Base-by-base conservation (phyloP, 768 basidiomycete species). In the Cantharellus cinnabarinus region DNA sequence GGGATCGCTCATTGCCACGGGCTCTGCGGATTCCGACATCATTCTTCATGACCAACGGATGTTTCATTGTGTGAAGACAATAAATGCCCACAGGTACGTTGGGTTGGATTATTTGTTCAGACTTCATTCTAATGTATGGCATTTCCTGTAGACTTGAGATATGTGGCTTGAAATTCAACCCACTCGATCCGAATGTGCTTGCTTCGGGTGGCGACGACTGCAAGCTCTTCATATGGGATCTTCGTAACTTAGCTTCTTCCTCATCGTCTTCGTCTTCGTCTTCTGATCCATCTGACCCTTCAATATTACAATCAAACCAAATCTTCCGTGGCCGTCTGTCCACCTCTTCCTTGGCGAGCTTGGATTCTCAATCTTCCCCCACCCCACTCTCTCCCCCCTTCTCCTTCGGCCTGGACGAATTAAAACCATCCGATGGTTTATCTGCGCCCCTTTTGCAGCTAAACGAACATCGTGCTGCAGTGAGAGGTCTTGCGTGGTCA, bases 131-230 rank as follows among this genome's bases (percentile, higher is more conserved):
- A 37, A 10, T 37, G 73, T 75, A 0, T 73, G 7, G 52, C 52
- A 54, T 35, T 70, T 68, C 0, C 74, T 29, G 74, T 62, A 68
- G 83, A 35, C 93, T 97, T 66, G 94, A 98, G 68, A 90, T 99
- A 1, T 99, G 94, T 68, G 94, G 94, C 2, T 71, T 99, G 50
- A 83, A 87, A 60, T 99, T 94, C 94, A 91, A 83, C 66, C 74
- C 77, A 5, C 65, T 67, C 39, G 74, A 73, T 34, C 74, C 76
- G 4, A 81, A 81, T 4, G 76, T 76, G 39, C 77, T 99, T 3
- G 94, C 94, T 2, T 89, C 85, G 63, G 94, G 94, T 2, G 94
- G 94, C 0, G 98, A 99, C 68, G 94, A 99, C 71, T 98, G 98
- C 72, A 97, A 95, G 72, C 86, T 99, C 15, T 90, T 89, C 65